Evolutionary conservation across 1,284 basidiomycete species (phyloP), one percentile per base, ranked within the genome.

Genomic region (Gastroboletus turbinatus): DNA sequence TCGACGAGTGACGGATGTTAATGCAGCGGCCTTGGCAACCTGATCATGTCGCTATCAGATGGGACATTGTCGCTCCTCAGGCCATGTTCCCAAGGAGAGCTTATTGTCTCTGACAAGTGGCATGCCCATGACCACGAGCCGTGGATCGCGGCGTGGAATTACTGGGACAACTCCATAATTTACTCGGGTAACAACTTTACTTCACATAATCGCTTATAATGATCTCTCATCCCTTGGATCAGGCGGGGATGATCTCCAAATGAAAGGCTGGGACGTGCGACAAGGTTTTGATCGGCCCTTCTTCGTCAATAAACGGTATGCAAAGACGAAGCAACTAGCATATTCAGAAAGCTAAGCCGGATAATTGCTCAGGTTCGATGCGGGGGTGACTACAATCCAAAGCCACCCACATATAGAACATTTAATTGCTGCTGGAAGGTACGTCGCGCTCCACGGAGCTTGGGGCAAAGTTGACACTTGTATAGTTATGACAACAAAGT

Each of bases 231-330:
- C n/a, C 25, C 30, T 2, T 29, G 33, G 32, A 43, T 45, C 52
- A 96, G 95, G 96, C 5, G 96, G 97, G 0, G 97, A 99, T 67
- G 97, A 99, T 70, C 78, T 94, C 27, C 88, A 82, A 59, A 74
- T 98, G 64, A 96, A 95, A 72, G 85, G 83, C 10, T 99, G 97
- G 97, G 97, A 99, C 71, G 72, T 87, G 38, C 81, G 94, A n/a
- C 77, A 83, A 64, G 82, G 80, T 0, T 82, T 85, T 40, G 67
- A 74, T 0, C 76, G 75, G 14, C 87, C 96, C 0, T 80, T 80
- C 1, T 88, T 90, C 59, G 75, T 81, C 17, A 94, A 95, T 67
- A 91, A 85, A 75, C 76, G 83, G 92, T 92, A 60, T 27, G 76
- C 51, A 46, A 35, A 32, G 27, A 14, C 9, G 38, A 58, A 35